A percentile compares a stretch with the other conserved stretches of the same genome.
Evolutionary conservation across 441 rosid species (phyloP).

Genomic region (Gossypium trilobum): DNA sequence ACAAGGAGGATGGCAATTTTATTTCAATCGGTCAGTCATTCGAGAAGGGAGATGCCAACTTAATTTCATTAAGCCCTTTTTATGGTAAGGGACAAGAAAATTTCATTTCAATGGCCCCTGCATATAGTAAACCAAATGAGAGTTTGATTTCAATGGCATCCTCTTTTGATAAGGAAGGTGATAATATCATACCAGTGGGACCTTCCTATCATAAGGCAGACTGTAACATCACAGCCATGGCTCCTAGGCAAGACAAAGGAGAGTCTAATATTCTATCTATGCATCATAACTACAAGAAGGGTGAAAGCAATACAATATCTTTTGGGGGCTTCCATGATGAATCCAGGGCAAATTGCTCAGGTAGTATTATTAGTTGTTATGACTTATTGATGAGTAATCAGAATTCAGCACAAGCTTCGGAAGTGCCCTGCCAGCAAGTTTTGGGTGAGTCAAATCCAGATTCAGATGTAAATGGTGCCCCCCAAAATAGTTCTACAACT

Average conservation of each 20-base stretch:
- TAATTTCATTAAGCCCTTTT: constrained; percentile 26
- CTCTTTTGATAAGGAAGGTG: constrained; percentile 28
- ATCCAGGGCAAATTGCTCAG: constrained; percentile 24
- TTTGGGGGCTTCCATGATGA: constrained; percentile 32
- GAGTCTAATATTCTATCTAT: constrained; percentile 28
- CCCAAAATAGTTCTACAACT: constrained; percentile 19
- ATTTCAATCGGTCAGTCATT: constrained; percentile 33
- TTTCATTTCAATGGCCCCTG: constrained; percentile 33
- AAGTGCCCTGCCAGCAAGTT: constrained; percentile 20
- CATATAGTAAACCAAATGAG: constrained; percentile 29
- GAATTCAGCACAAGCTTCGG: constrained; percentile 24
- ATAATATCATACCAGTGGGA: constrained; percentile 24
- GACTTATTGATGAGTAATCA: constrained; percentile 27
- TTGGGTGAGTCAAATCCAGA: constrained; percentile 19
- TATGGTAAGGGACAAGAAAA: constrained; percentile 29
- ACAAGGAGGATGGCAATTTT: constrained; percentile 29
- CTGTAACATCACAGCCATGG: constrained; percentile 21
- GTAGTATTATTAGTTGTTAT: constrained; percentile 27
- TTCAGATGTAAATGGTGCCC: constrained; percentile 19
- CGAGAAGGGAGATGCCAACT: constrained; percentile 29
- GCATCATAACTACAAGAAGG: constrained; percentile 30
- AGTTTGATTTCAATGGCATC: constrained; percentile 31
- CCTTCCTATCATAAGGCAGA: constrained; percentile 30
- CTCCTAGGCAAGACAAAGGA: constrained; percentile 26
- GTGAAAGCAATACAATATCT: constrained; percentile 25